These are phyloP conservation scores for Aspergillus flavus DNA, from an alignment of 2,329 filamentous ascomycete genomes.

Conservation along the genomic window DNA sequence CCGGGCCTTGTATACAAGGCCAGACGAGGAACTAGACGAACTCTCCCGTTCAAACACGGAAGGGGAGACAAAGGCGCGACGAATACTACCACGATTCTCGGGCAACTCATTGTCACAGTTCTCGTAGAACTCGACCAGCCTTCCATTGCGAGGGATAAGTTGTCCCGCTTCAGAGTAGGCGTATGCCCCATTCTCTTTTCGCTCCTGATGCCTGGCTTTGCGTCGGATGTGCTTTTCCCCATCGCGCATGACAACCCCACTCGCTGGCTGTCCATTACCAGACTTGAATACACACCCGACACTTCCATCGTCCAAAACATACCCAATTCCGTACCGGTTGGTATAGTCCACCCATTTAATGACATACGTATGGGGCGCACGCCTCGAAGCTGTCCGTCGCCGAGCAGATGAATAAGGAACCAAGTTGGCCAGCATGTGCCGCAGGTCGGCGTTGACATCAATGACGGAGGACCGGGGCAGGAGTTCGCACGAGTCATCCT, in stretches of 20 bases:
- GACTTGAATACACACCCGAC: slow-evolving; percentile 54
- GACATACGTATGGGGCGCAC: slow-evolving; percentile 47
- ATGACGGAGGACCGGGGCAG: slow-evolving; percentile 42
- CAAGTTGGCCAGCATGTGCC: slow-evolving; percentile 42
- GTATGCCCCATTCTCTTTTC: slow-evolving; percentile 26
- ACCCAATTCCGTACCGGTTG: slow-evolving; percentile 55
- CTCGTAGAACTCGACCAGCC: slow-evolving; percentile 52
- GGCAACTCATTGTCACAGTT: slow-evolving; percentile 39
- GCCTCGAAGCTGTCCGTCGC: slow-evolving; percentile 31
- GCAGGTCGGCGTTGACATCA: slow-evolving; percentile 44
- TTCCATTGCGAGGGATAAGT: slow-evolving; percentile 45
- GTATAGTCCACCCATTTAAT: slow-evolving; percentile 59
- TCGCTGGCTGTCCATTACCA: slow-evolving; percentile 47
- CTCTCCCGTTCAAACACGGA: slow-evolving; percentile 42
- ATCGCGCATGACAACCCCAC: slow-evolving; percentile 49
- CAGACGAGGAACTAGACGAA: slow-evolving; percentile 26
- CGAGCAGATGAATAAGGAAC: slow-evolving; percentile 34
- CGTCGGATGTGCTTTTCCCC: slow-evolving; percentile 50
- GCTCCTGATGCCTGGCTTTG: slow-evolving; percentile 45
- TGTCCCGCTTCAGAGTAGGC: slow-evolving; percentile 47
- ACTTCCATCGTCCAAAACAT: slow-evolving; percentile 54
- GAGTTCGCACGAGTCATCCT: slow-evolving; percentile 39
- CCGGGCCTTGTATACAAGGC: slow-evolving; percentile 36
- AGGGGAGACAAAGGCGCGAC: slow-evolving; percentile 43
- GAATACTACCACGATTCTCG: slow-evolving; percentile 40